phyloP scores from a whole-genome alignment of 441 rosid genomes.

The Eutrema salsugineum region DNA sequence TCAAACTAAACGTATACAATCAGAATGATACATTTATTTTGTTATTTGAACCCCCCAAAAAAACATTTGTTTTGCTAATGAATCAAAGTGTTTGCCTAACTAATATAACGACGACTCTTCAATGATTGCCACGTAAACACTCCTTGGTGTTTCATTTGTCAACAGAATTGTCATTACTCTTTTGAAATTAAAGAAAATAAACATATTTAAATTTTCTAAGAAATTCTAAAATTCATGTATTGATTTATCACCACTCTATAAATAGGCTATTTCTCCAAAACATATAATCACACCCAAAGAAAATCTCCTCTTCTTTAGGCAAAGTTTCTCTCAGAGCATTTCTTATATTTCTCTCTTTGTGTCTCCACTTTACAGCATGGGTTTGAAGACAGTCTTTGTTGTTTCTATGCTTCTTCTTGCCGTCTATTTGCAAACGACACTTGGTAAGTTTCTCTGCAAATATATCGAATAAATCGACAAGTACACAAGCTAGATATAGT shows the following conservation, averaged over 20 bases:
- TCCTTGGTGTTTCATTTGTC: neutral
- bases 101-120: neutral
- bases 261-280: conserved; percentile 1
- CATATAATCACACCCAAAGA: neutral
- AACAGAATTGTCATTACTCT: neutral
- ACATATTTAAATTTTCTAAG: neutral
- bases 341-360: neutral
- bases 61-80: too few relatives aligned
- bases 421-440: conserved; percentile 5
- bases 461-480: neutral
- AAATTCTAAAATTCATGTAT: neutral
- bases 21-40: neutral
- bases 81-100: neutral
- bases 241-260: neutral
- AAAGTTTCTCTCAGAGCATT: neutral
- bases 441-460: conserved; percentile 7
- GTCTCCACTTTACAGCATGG: conserved; percentile 13
- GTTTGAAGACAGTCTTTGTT: neutral
- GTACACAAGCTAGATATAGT: neutral
- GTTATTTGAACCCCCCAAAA: neutral
- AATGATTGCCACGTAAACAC: neutral
- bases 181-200: neutral
- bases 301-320: neutral
- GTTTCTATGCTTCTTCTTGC: conserved; percentile 8
- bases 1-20: neutral